Evolutionary conservation across 495 filamentous ascomycete genomes (phyloP).

Genomic region (Xylaria scruposa): DNA sequence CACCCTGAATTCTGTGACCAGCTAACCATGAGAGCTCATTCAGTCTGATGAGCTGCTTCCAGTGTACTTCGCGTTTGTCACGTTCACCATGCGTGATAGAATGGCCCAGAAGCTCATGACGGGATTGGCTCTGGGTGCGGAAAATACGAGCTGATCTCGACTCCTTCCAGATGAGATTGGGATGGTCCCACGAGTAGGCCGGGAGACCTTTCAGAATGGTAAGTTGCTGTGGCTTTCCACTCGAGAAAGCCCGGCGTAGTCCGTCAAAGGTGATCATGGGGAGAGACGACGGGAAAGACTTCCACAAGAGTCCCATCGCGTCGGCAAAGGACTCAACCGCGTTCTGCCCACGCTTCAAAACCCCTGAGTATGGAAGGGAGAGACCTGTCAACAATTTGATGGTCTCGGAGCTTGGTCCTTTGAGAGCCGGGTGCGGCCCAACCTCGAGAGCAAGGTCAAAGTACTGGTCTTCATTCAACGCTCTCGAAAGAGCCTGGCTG

Average conservation of each 20-base stretch:
- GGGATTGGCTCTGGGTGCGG: conserved; percentile 25
- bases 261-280: conserved; percentile 21
- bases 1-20: neutral
- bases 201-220: conserved; percentile 48
- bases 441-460: conserved; percentile 40
- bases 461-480: conserved; percentile 22
- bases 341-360: neutral
- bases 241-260: neutral
- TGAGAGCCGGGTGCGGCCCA: conserved; percentile 53
- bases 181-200: conserved; percentile 57
- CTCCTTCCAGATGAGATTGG: conserved; percentile 49
- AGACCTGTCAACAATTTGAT: conserved; percentile 25
- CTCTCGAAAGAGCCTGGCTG: conserved; percentile 47
- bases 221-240: neutral
- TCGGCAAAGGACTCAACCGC: conserved; percentile 2
- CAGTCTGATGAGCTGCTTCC: neutral
- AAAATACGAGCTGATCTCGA: conserved; percentile 39
- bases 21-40: neutral
- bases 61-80: conserved; percentile 7
- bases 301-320: conserved; percentile 22
- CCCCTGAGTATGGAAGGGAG: conserved; percentile 35
- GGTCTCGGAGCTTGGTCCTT: conserved; percentile 35
- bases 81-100: conserved; percentile 23
- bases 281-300: neutral
- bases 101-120: conserved; percentile 52